Conservation (phyloP, 768 basidiomycete species). For the Lactarius akahatsu region DNA sequence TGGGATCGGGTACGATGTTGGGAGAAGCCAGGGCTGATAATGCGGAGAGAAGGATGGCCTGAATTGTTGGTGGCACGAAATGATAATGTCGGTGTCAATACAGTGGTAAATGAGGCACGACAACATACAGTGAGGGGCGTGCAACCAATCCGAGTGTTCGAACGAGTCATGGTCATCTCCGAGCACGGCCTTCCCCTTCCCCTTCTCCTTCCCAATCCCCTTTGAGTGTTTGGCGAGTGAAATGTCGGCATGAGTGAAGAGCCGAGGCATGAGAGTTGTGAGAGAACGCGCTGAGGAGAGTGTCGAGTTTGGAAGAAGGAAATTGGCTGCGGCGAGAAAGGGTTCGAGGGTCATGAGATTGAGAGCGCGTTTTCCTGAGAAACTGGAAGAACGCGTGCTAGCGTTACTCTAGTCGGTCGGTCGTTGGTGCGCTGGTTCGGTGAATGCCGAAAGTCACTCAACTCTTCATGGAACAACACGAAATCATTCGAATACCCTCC, state of each 20-base stretch:
- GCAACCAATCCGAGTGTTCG: conserved; percentile 25
- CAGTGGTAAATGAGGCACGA: not conserved
- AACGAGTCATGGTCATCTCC: conserved; percentile 19
- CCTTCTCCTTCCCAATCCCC: conserved; percentile 18
- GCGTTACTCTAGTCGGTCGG: not conserved
- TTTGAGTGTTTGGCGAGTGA: conserved; percentile 18
- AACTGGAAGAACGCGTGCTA: not conserved
- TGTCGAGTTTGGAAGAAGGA: conserved; percentile 22
- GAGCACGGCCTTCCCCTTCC: conserved; percentile 26
- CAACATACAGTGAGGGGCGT: conserved; percentile 22
- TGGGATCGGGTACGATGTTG: not conserved
- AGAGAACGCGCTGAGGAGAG: conserved; percentile 18
- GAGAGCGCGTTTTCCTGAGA: conserved; percentile 1
- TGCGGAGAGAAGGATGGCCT: conserved; percentile 14
- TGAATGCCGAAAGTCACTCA: not conserved
- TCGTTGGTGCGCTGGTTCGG: not conserved
- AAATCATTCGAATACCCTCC: conserved; percentile 51
- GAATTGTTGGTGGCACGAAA: not conserved
- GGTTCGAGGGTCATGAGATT: conserved; percentile 17
- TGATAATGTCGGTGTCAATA: conserved; percentile 3
- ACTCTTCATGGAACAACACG: conserved; percentile 43
- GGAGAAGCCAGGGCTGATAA: not conserved
- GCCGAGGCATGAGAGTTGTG: conserved; percentile 8
- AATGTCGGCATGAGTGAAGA: conserved; percentile 10
- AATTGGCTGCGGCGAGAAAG: conserved; percentile 22